phyloP scores from a whole-genome alignment of 2,329 filamentous ascomycete genomes.

The Aspergillus thermomutatus region DNA sequence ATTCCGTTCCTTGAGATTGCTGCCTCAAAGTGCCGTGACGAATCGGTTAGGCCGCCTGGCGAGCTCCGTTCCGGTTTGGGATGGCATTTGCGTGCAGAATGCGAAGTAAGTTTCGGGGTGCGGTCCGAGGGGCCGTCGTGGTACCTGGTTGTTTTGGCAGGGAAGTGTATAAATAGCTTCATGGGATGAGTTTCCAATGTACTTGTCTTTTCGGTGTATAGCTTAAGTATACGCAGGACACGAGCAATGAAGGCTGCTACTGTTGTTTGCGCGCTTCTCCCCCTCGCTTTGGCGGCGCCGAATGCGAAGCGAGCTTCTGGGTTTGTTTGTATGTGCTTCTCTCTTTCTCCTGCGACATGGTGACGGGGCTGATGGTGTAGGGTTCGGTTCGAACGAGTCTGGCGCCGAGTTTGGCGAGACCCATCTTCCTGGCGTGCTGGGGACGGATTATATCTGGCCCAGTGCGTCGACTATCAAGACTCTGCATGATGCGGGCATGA shows the following conservation, averaged over 20 bases:
- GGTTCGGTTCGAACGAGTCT: constrained; percentile 54
- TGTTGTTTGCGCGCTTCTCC: constrained; percentile 4
- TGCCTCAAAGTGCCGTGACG: constrained; percentile 4
- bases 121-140: constrained; percentile 1
- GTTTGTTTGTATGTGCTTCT: constrained; percentile 5
- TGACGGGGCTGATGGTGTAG: constrained; percentile 8
- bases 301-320: constrained; percentile 10
- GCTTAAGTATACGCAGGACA: neutral
- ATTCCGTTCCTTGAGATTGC: neutral
- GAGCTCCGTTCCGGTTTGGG: constrained; percentile 1
- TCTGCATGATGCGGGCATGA: constrained; percentile 52
- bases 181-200: too few species aligned
- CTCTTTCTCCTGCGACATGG: neutral
- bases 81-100: neutral
- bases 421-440: constrained; percentile 54
- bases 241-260: neutral
- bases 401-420: constrained; percentile 63
- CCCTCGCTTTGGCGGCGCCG: constrained; percentile 4
- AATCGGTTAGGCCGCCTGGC: neutral
- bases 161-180: neutral
- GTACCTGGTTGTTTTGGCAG: neutral
- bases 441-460: constrained; percentile 63
- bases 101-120: neutral
- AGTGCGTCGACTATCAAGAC: constrained; percentile 50
- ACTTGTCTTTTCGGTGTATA: neutral